phyloP scores from a whole-genome alignment of 2,329 filamentous ascomycete species.

The Fusarium sp. region DNA sequence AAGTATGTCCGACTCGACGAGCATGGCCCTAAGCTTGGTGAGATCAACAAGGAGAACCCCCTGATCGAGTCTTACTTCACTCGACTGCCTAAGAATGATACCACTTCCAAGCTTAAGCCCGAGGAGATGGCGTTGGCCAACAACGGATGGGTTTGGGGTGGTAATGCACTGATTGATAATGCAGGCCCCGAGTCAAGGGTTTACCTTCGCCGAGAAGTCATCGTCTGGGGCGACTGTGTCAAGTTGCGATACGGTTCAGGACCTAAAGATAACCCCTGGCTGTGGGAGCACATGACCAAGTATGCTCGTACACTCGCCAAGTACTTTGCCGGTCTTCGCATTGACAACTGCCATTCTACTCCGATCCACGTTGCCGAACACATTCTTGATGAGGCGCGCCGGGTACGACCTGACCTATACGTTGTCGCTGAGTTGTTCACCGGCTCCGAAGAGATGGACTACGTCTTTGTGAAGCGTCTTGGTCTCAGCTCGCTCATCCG shows the following conservation, averaged over 20 bases:
- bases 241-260: slow-evolving; percentile 90
- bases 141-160: slow-evolving; percentile 99
- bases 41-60: slow-evolving; percentile 80
- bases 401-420: slow-evolving; percentile 86
- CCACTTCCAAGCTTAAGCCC: slow-evolving; percentile 79
- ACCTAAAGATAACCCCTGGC: slow-evolving; percentile 86
- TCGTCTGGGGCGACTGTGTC: slow-evolving; percentile 98
- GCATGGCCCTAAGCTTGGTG: slow-evolving; percentile 86
- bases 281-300: slow-evolving; percentile 96
- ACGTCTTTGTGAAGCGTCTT: slow-evolving; percentile 92
- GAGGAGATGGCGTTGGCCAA: slow-evolving; percentile 87
- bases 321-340: slow-evolving; percentile 94
- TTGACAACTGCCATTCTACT: slow-evolving; percentile 98
- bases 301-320: slow-evolving; percentile 94
- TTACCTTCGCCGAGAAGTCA: slow-evolving; percentile 96
- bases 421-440: slow-evolving; percentile 96
- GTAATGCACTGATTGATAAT: slow-evolving; percentile 93
- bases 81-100: slow-evolving; percentile 81
- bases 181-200: slow-evolving; percentile 89
- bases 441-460: slow-evolving; percentile 95
- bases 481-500: slow-evolving; percentile 92
- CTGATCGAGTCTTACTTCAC: slow-evolving; percentile 97
- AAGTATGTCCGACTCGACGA: slow-evolving; percentile 96
- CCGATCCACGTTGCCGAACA: slow-evolving; percentile 94
- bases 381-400: slow-evolving; percentile 91